A percentile compares a stretch with the other conserved stretches of the same genome.
phyloP scores from a whole-genome alignment of 345 rosid genomes.

The Hibiscus mutabilis region DNA sequence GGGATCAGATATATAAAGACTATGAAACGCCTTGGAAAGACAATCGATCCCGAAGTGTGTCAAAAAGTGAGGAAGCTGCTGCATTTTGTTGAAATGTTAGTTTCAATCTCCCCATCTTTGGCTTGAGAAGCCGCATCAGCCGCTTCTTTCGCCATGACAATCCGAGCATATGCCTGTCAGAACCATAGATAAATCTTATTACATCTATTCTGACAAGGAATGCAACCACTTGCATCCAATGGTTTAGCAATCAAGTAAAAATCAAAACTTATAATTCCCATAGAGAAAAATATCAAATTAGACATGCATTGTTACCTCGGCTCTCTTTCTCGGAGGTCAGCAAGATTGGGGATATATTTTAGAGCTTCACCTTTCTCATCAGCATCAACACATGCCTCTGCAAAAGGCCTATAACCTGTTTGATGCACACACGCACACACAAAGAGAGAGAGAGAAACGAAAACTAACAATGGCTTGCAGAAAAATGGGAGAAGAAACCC shows the following conservation, averaged over 20 bases:
- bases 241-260: neutral
- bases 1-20: neutral
- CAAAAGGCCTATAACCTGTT: constrained; percentile 86
- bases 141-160: constrained; percentile 98
- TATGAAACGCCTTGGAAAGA: constrained; percentile 81
- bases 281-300: neutral
- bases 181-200: neutral
- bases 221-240: neutral
- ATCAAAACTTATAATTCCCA: neutral
- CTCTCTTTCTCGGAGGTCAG: constrained; percentile 87
- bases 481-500: no score
- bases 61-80: constrained; percentile 75
- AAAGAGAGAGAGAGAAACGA: neutral
- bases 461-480: no score
- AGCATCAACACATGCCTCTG: constrained; percentile 89
- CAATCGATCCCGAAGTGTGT: constrained; percentile 69
- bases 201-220: neutral
- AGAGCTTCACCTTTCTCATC: constrained; percentile 88
- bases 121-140: constrained; percentile 97
- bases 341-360: constrained; percentile 85
- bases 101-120: constrained; percentile 74
- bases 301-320: constrained; percentile 48
- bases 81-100: constrained; percentile 79
- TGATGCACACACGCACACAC: constrained; percentile 4
- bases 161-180: constrained; percentile 79